Evolutionary conservation across 176 grass and related monocot species (phyloP), one percentile per base, ranked within the genome.

Genomic region (Oryza coarctata): DNA sequence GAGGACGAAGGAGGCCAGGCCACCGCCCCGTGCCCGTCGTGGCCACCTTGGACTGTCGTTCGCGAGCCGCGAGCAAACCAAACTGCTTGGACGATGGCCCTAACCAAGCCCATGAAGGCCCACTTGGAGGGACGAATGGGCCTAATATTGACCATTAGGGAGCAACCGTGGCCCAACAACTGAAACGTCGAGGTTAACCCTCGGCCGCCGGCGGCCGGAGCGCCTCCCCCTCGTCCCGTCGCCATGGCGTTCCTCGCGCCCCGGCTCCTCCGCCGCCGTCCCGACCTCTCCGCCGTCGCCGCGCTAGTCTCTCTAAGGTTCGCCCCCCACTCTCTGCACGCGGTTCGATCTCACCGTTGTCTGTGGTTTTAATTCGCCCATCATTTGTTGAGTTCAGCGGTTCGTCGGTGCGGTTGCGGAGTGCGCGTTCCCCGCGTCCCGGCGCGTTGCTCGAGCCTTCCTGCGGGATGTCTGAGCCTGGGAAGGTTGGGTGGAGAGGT

Each of bases 181-280:
- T n/a, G n/a, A n/a, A n/a, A n/a, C n/a, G n/a, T n/a, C n/a, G n/a
- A n/a, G n/a, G n/a, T n/a, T n/a, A 40, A 40, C 8, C 40, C 26
- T 72, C 41, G 41, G 31, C 12, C 7, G 36, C 22, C 40, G 62
- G 5, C 20, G 43, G 34, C 44, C 7, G 13, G 49, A 63, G 33
- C 74, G 22, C 34, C 55, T 26, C 74, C 3, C 12, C 57, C 20
- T 65, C 31, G 26, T 32, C 0, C 4, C 28, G 2, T 35, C 12
- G 27, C 84, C 86, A 88, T 88, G 88, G 82, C 85, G 49, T 74
- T 77, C 68, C 12, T 84, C 13, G 12, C 50, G 9, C 69, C 47
- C 35, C 65, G 60, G n/a, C 26, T 89, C 23, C 34, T 86, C 9
- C 65, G 65, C 14, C 71, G 44, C 15, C 32, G 62, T 20, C 23